Evolutionary conservation across 1,284 basidiomycete genomes (phyloP), one percentile per base, ranked within the genome.

Genomic region (Sanghuangporus weigelae): DNA sequence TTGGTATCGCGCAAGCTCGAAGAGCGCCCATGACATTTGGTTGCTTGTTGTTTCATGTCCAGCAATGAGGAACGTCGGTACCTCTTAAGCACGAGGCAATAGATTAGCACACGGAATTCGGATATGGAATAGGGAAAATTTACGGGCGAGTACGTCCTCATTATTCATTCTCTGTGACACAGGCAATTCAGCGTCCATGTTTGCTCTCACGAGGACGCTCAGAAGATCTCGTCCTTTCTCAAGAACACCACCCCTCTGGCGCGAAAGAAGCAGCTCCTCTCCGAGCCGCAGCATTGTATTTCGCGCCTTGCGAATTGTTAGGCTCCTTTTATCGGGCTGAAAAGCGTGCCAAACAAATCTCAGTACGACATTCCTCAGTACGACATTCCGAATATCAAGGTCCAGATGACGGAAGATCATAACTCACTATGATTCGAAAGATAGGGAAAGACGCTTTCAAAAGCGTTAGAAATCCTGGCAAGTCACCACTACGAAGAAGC

Each of bases 131-230:
- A 39, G 8, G 46, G 1, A 71, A 81, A 44, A 44, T 44, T 44
- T 44, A 78, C 84, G 83, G 14, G 81, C 80, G n/a, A 82, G 67
- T 1, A 86, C 79, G 66, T 87, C 85, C 7, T 79, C 78, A 65
- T 86, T 83, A 7, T 78, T 75, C 68, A 86, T 71, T 39, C 74
- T 72, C 68, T 84, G 80, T 5, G 73, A 74, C 2, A 75, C 73
- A 14, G 74, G 73, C 2, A 81, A 71, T 57, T 81, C 78, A 6
- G 73, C 68, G 0, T 77, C 77, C 76, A 82, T 77, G 70, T 84
- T 84, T 14, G 81, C 80, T 60, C 76, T 76, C 65, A 83, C 76
- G 36, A 78, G 66, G 6, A 75, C 67, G 2, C 72, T 75, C 21
- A 76, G 69, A 8, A 76, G 63, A 64, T 77, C 75, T 10, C 70